Base-by-base conservation (phyloP, 352 stramenopile genomes). In the Phytophthora pini region DNA sequence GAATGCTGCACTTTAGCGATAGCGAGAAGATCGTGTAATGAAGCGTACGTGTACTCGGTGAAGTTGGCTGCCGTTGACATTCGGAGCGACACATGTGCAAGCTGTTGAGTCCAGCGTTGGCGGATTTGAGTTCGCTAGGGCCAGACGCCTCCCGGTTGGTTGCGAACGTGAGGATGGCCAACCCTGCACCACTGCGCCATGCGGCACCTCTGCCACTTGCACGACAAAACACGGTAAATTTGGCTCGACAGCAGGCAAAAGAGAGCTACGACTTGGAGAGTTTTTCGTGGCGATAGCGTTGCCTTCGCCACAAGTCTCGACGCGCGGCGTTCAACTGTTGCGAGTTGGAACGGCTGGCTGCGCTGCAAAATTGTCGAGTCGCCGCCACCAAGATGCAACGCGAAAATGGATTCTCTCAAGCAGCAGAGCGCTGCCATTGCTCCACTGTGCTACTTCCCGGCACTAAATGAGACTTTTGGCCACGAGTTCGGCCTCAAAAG, bases 71-170 rank as follows among this genome's bases (percentile, higher is more conserved):
- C 10, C 48, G 9, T 15, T 39, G 47, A 50, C 61, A 51, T 70
- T 70, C 62, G 56, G 56, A 41, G 56, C 55, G 56, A 53, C 62
- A 70, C 47, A 51, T 70, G 48, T 27, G 46, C 46, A 44, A 38
- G 56, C 10, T 52, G 13, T 66, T 62, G 46, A 17, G 39, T 54
- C 40, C 55, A 64, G 54, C 39, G 38, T 32, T 56, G 26, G 34
- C 34, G n/a, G 48, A 51, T 44, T 60, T 9, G 47, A 61, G 48
- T 48, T 60, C 58, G 32, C 32, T 43, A 53, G 32, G 43, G 39
- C 36, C 49, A 53, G 24, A 39, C n/a, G 8, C 13, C 17, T 58
- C 34, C 13, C 22, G 24, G 29, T 39, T 52, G 17, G 8, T 22
- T 27, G 40, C n/a, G 36, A 48, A 20, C 36, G 15, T 29, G 24